These are phyloP conservation scores for Inonotus hispidus DNA, from an alignment of 1,284 basidiomycete species.

Conservation along the genomic window DNA sequence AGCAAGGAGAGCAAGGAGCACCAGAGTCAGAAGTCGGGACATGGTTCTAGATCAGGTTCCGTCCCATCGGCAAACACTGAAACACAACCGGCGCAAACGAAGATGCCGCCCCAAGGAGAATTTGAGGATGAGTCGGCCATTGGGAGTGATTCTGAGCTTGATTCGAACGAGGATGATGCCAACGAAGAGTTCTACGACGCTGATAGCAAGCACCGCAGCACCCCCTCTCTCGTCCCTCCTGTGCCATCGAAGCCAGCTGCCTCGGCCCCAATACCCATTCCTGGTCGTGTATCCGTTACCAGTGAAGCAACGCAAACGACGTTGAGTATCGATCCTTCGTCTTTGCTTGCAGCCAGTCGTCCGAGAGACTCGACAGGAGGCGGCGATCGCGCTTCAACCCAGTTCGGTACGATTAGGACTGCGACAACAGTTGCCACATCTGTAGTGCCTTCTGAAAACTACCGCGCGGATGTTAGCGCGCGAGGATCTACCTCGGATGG, in stretches of 20 bases:
- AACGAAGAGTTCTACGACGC: constrained; percentile 10
- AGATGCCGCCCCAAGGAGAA: neutral
- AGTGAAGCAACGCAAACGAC: constrained; percentile 45
- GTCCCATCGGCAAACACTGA: neutral
- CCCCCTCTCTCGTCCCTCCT: neutral
- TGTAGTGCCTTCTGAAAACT: constrained; percentile 40
- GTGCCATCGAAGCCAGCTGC: neutral
- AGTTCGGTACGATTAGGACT: constrained; percentile 74
- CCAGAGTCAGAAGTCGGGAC: neutral
- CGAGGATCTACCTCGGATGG: constrained; percentile 32
- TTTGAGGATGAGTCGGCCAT: constrained; percentile 8
- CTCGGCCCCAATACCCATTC: neutral
- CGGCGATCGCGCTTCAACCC: constrained; percentile 41
- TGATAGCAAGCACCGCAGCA: neutral
- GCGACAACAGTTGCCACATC: constrained; percentile 73
- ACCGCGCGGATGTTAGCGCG: constrained; percentile 51
- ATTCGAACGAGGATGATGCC: constrained; percentile 11
- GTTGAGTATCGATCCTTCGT: constrained; percentile 57
- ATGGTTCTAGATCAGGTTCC: constrained; percentile 1
- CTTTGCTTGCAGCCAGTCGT: constrained; percentile 37
- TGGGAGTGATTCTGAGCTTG: constrained; percentile 10
- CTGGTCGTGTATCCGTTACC: constrained; percentile 31
- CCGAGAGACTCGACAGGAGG: constrained; percentile 26
- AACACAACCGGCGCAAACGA: neutral
- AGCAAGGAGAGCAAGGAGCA: neutral